These are phyloP conservation scores for Aspergillus sp. DNA, from an alignment of 2,329 filamentous ascomycete genomes.

Conservation along the genomic window DNA sequence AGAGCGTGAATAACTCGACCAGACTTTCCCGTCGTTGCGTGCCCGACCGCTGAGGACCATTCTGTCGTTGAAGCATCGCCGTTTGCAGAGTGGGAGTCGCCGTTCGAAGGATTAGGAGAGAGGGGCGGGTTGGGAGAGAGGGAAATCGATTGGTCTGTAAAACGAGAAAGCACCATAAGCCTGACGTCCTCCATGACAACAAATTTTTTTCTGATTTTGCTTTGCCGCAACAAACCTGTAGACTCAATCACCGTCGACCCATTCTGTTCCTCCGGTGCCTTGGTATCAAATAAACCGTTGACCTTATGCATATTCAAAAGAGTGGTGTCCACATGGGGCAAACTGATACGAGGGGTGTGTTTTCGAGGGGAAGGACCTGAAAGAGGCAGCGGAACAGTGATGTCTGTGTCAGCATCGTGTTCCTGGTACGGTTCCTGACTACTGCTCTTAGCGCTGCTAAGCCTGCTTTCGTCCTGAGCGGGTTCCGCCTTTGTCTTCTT, in stretches of 20 bases:
- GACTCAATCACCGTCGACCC: slow-evolving; percentile 13
- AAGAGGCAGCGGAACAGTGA: slow-evolving; percentile 10
- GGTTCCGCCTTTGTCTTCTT: slow-evolving; percentile 17
- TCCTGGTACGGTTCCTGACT: background rate
- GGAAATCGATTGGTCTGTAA: background rate
- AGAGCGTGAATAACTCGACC: slow-evolving; percentile 46
- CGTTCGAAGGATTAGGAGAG: slow-evolving; percentile 18
- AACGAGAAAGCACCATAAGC: too few species aligned
- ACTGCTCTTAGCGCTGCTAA: too few species aligned
- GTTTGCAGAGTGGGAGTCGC: slow-evolving; percentile 19
- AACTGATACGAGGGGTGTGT: slow-evolving; percentile 27
- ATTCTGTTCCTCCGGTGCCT: slow-evolving; percentile 19
- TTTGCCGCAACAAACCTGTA: slow-evolving; percentile 16
- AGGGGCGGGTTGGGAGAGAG: slow-evolving; percentile 5
- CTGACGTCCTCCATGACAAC: too few species aligned
- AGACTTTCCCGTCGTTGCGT: slow-evolving; percentile 45
- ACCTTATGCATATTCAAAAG: slow-evolving; percentile 39
- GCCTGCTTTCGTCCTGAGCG: slow-evolving; percentile 5
- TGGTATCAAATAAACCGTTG: slow-evolving; percentile 31
- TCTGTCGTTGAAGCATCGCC: slow-evolving; percentile 26
- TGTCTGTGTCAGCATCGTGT: slow-evolving; percentile 18
- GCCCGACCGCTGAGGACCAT: slow-evolving; percentile 46
- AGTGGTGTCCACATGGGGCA: slow-evolving; percentile 34
- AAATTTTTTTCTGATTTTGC: too few species aligned
- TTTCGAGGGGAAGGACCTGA: slow-evolving; percentile 17